Evolutionary conservation across 495 filamentous ascomycete species (phyloP).

Genomic region (Penicillium argentinense): DNA sequence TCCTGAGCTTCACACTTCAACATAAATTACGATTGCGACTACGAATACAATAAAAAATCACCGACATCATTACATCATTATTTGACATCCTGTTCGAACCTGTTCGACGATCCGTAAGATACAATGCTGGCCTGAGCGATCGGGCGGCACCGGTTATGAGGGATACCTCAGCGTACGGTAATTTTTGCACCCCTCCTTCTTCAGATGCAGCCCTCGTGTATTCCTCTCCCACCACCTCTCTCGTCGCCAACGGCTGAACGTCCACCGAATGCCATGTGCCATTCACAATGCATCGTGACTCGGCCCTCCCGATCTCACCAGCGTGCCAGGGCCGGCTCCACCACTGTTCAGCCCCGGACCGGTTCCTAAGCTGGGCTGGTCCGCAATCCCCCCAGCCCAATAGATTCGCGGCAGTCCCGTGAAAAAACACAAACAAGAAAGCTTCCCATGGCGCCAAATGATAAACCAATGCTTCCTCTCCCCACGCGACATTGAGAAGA

Average conservation of each 20-base stretch:
- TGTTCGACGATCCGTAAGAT: too few species aligned
- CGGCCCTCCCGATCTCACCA: neutral
- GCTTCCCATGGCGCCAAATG: conserved; percentile 13
- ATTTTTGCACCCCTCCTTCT: conserved; percentile 9
- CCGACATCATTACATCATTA: too few species aligned
- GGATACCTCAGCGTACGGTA: conserved; percentile 7
- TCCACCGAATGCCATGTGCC: neutral
- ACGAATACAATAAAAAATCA: too few species aligned
- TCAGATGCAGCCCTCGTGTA: neutral
- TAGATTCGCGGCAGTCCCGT: conserved; percentile 6
- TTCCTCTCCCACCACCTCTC: conserved; percentile 1
- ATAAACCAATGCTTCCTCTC: conserved; percentile 1
- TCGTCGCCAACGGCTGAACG: neutral
- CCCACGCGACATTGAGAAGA: conserved; percentile 12
- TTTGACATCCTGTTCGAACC: too few species aligned
- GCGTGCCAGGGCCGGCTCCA: conserved; percentile 6
- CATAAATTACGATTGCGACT: neutral
- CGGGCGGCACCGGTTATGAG: neutral
- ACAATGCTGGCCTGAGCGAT: neutral
- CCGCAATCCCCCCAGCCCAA: conserved; percentile 7
- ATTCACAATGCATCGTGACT: neutral
- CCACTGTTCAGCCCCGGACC: conserved; percentile 2
- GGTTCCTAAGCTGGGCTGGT: conserved; percentile 2
- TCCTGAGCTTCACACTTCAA: conserved; percentile 1
- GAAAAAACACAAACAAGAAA: conserved; percentile 5